Evolutionary conservation across 176 grass and related monocot genomes (phyloP).

Genomic region (Bothriochloa decipiens): DNA sequence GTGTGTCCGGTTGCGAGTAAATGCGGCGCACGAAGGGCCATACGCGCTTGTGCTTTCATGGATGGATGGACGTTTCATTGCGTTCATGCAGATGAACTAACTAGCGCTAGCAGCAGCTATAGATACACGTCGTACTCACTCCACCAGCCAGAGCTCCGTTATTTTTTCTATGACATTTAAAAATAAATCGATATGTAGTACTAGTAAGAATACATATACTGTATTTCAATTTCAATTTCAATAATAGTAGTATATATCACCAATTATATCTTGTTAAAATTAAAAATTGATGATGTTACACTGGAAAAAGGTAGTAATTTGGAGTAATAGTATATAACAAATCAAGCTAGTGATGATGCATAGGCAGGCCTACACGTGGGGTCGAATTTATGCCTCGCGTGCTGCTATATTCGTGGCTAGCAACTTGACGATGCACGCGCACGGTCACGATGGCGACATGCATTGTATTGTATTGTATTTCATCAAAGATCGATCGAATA

Average conservation of each 20-base stretch:
- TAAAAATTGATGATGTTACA: background rate
- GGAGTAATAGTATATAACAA: no score
- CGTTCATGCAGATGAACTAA: background rate
- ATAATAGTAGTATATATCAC: background rate
- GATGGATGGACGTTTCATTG: background rate
- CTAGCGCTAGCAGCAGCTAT: background rate
- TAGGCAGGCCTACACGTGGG: no score
- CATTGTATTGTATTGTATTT: background rate
- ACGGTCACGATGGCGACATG: conserved; percentile 9
- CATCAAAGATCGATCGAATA: background rate
- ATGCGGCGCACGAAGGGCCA: background rate
- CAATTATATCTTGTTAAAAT: background rate
- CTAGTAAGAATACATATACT: background rate
- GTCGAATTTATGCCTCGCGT: background rate
- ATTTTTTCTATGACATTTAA: background rate
- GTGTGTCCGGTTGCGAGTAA: background rate
- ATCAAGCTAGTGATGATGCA: no score
- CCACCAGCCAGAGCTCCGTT: background rate
- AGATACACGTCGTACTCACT: background rate
- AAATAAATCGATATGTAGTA: background rate
- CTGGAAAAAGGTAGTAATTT: background rate
- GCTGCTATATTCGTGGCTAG: background rate
- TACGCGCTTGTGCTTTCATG: background rate
- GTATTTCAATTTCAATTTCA: background rate
- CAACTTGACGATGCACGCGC: background rate